Percentiles rank a stretch among this genome's conserved stretches.
These are phyloP conservation scores for Amoeboaphelidium occidentale DNA, from an alignment of 371 early-diverging fungal species.

Conservation along the genomic window DNA sequence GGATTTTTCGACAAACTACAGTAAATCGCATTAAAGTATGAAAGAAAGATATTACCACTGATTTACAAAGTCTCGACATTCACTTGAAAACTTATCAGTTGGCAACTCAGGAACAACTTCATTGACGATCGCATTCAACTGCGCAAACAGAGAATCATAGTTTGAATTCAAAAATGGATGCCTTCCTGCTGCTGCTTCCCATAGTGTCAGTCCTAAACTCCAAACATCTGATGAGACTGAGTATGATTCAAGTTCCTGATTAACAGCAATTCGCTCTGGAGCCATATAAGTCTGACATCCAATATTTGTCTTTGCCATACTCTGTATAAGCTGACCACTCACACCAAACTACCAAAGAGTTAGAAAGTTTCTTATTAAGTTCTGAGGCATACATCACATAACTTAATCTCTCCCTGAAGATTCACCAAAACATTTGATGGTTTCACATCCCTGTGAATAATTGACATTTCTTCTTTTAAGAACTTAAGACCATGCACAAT, in stretches of 20 bases:
- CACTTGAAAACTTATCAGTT: constrained; percentile 28
- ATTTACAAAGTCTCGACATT: constrained; percentile 49
- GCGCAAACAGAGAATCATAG: constrained; percentile 50
- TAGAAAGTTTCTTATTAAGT: neutral
- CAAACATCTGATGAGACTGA: constrained; percentile 60
- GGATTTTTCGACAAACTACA: neutral
- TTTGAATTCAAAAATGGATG: constrained; percentile 42
- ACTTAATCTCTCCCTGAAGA: constrained; percentile 56
- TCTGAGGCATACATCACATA: constrained; percentile 34
- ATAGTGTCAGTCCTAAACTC: constrained; percentile 17
- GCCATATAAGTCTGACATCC: constrained; percentile 90
- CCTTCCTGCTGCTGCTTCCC: neutral
- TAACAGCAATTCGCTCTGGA: constrained; percentile 44
- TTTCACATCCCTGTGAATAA: constrained; percentile 84
- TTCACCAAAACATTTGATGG: constrained; percentile 82
- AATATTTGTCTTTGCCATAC: constrained; percentile 73
- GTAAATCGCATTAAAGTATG: neutral
- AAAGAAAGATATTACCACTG: constrained; percentile 29
- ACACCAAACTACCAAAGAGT: neutral
- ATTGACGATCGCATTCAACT: constrained; percentile 57
- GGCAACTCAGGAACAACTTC: constrained; percentile 52
- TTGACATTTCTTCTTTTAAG: constrained; percentile 58
- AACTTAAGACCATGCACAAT: constrained; percentile 67
- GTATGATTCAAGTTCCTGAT: constrained; percentile 25
- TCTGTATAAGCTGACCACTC: constrained; percentile 57